Base-by-base conservation (phyloP, 2,329 filamentous ascomycete species). In the Daldinia sp. region DNA sequence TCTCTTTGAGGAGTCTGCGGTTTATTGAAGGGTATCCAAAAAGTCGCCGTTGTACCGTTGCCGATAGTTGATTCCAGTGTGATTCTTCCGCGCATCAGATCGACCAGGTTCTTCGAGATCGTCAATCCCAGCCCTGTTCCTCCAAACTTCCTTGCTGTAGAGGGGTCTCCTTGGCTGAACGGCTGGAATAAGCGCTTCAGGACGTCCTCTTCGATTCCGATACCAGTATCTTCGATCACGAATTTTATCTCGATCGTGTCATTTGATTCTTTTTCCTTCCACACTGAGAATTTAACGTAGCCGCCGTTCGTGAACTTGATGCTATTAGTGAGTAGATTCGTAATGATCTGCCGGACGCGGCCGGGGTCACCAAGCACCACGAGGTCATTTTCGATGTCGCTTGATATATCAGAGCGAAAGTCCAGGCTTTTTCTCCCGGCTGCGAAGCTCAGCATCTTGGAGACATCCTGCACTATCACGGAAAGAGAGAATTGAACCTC, bases 351-450 rank as follows among this genome's bases (percentile, higher is more conserved):
- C 54, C 94, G 88, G 35, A 97, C 84, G 39, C 93, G 87, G 10
- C 93, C 93, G 7, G 93, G 93, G 74, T 97, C 94, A 13, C 94
- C 94, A 74, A 97, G 89, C 3, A 97, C 93, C 53, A 94, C 90
- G 63, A 96, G 82, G 73, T 93, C 89, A 35, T 85, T 84, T 56
- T 87, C 86, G 6, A 92, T 87, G 48, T 89, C 86, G 0, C 84
- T 81, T 6, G 88, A 85, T 59, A 93, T 87, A 51, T 91, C 87
- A 30, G 86, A 88, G 42, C 87, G 84, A 75, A 94, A 94, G 7
- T 88, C 88, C 3, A 97, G 83, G 46, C 92, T 92, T 76, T 97
- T 93, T 35, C 92, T 88, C 74, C 92, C 88, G 0, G 94, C 93
- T 1, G 92, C 93, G 74, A 97, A 97, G 46, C 91, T 89, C 72